Evolutionary conservation across 768 basidiomycete genomes (phyloP).

Genomic region (Sutorius australiensis): DNA sequence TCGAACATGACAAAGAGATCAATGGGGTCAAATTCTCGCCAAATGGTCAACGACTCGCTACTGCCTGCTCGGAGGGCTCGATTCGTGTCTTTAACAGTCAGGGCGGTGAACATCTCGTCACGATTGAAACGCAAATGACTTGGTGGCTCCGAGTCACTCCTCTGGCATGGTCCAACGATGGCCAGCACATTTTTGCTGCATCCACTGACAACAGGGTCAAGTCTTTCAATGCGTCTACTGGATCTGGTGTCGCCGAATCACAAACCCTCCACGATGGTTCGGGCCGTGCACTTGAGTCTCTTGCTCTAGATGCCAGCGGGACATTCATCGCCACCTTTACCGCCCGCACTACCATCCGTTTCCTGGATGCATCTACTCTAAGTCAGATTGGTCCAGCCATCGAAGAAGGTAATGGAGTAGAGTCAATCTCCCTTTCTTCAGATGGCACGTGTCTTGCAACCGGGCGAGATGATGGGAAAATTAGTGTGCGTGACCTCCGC

Average conservation of each 20-base stretch:
- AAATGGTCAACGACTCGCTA: neutral
- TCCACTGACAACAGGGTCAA: neutral
- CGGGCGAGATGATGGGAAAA: neutral
- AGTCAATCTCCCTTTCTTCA: neutral
- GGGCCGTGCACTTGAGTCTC: neutral
- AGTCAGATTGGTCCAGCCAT: neutral
- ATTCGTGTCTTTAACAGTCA: neutral
- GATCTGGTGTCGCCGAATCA: neutral
- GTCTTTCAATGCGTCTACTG: neutral
- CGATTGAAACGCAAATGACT: neutral
- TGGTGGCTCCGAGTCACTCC: rapidly evolving
- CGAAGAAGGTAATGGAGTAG: neutral
- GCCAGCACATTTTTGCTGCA: neutral
- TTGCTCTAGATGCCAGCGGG: neutral
- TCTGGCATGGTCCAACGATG: neutral
- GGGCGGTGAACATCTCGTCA: neutral
- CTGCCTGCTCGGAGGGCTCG: neutral
- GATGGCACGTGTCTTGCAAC: neutral
- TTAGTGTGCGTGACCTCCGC: neutral
- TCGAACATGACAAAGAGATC: neutral
- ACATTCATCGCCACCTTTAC: neutral
- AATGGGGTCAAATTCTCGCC: neutral
- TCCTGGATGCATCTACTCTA: neutral
- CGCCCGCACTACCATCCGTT: neutral
- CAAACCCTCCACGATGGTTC: neutral